Evolutionary conservation across 345 rosid species (phyloP).

Genomic region (Citrus reticulata): DNA sequence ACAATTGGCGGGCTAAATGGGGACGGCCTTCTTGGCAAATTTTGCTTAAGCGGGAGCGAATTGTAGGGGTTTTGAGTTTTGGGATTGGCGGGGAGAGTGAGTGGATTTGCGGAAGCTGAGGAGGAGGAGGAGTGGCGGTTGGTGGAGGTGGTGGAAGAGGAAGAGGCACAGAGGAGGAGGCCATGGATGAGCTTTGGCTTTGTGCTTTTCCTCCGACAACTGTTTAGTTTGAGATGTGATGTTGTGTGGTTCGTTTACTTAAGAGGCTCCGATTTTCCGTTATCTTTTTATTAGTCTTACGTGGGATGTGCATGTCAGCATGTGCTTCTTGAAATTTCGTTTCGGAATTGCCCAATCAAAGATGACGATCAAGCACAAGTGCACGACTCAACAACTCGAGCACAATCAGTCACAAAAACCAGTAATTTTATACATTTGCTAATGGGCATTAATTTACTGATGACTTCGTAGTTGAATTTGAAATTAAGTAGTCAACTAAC

Average conservation of each 20-base stretch:
- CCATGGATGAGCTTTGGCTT: constrained; percentile 18
- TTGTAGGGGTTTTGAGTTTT: constrained; percentile 53
- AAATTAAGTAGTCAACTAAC: too few relatives aligned
- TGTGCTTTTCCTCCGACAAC: neutral
- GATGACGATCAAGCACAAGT: too few relatives aligned
- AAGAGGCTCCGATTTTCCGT: neutral
- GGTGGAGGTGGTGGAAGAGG: constrained; percentile 28
- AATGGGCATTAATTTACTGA: too few relatives aligned
- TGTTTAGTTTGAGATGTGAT: neutral
- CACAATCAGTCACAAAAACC: too few relatives aligned
- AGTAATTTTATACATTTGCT: too few relatives aligned
- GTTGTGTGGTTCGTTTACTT: constrained; percentile 1
- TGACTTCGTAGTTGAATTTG: too few relatives aligned
- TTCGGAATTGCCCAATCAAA: too few relatives aligned
- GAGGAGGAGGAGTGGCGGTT: constrained; percentile 2
- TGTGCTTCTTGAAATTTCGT: too few relatives aligned
- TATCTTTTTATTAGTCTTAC: neutral
- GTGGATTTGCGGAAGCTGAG: constrained; percentile 1
- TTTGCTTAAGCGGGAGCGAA: constrained; percentile 74
- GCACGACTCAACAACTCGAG: too few relatives aligned
- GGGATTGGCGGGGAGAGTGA: constrained; percentile 33
- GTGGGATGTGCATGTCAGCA: neutral
- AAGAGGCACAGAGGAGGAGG: constrained; percentile 40
- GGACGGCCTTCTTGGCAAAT: constrained; percentile 81
- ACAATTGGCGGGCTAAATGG: constrained; percentile 73